phyloP scores from a whole-genome alignment of 306 rosid species.

The Fragaria iinumae region DNA sequence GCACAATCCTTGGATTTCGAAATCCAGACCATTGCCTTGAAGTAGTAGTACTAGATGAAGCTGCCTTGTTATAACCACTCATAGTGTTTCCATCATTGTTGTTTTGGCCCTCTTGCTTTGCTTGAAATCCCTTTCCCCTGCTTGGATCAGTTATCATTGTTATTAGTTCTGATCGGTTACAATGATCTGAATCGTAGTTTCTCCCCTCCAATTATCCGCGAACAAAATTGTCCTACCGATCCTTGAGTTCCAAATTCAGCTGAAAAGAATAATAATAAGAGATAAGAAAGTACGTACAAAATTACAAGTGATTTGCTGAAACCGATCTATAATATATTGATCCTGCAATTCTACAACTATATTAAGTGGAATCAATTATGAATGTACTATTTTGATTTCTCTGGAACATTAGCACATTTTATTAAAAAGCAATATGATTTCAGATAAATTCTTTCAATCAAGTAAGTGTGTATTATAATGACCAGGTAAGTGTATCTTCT shows the following conservation, averaged over 20 bases:
- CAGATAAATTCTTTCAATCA: not conserved
- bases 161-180: not conserved
- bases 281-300: not conserved
- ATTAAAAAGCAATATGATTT: not conserved
- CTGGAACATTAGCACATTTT: not conserved
- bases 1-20: conserved; percentile 77
- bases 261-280: not conserved
- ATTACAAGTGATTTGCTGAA: not conserved
- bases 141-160: conserved; percentile 55
- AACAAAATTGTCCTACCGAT: not conserved
- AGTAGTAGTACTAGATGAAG: conserved; percentile 19
- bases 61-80: conserved; percentile 23
- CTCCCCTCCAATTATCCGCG: not conserved
- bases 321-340: not conserved
- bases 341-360: not conserved
- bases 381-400: not conserved
- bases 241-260: conserved; percentile 13
- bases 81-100: conserved; percentile 14
- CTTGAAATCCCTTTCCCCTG: conserved; percentile 36
- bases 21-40: conserved; percentile 74
- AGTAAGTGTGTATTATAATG: not conserved
- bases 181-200: not conserved
- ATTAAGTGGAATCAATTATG: not conserved
- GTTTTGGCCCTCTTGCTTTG: conserved; percentile 40
- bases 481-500: no score